Evolutionary conservation across 768 basidiomycete species (phyloP).

Genomic region (Amylocystis lapponica): DNA sequence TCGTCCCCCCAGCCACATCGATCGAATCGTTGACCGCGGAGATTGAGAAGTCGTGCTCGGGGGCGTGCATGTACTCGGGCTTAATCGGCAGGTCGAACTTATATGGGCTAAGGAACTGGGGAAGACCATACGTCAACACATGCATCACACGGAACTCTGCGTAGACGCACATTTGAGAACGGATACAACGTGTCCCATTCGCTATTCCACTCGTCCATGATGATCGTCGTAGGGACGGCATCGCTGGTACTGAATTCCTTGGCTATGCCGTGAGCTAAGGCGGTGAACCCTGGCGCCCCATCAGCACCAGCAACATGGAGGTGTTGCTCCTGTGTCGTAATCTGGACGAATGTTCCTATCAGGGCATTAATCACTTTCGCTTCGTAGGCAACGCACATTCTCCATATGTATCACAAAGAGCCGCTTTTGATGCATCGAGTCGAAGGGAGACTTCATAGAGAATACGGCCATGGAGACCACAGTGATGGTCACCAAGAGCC

Average conservation of each 20-base stretch:
- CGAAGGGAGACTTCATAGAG: conserved; percentile 58
- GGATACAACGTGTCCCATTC: conserved; percentile 90
- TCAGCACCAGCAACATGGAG: conserved; percentile 83
- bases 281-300: conserved; percentile 67
- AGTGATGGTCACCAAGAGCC: conserved; percentile 42
- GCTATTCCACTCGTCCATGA: conserved; percentile 70
- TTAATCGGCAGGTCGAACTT: conserved; percentile 61
- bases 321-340: conserved; percentile 64
- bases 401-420: conserved; percentile 80
- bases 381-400: conserved; percentile 61
- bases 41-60: conserved; percentile 41
- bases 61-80: conserved; percentile 21
- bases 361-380: neutral
- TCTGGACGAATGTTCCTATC: conserved; percentile 43
- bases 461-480: conserved; percentile 56
- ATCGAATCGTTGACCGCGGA: conserved; percentile 50
- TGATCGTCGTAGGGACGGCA: conserved; percentile 36
- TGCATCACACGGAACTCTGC: neutral
- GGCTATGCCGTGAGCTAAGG: conserved; percentile 57
- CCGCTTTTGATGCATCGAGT: conserved; percentile 81
- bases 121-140: conserved; percentile 7
- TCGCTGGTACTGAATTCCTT: conserved; percentile 47
- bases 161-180: conserved; percentile 53
- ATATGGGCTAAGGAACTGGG: conserved; percentile 78
- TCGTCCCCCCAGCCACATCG: conserved; percentile 53